Conservation (phyloP, 768 basidiomycete species). For the Naganishia onofrii region DNA sequence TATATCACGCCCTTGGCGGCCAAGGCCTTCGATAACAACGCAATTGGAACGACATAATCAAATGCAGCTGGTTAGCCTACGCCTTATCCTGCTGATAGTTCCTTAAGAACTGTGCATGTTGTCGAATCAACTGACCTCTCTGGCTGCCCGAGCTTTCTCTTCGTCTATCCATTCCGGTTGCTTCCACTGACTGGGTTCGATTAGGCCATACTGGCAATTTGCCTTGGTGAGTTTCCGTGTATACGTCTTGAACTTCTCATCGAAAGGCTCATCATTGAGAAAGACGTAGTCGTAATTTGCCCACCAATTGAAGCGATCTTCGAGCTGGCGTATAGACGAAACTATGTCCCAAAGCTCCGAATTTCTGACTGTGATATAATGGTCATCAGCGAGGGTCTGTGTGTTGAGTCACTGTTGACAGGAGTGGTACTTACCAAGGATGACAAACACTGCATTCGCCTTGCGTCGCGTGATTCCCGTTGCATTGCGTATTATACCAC, state of each 20-base stretch:
- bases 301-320: conserved; percentile 79
- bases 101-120: neutral
- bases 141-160: conserved; percentile 59
- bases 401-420: no score
- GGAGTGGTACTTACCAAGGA: conserved; percentile 58
- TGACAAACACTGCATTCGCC: conserved; percentile 79
- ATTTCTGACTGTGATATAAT: conserved; percentile 37
- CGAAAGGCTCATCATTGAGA: conserved; percentile 74
- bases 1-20: neutral
- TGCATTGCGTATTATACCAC: conserved; percentile 21
- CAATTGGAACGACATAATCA: neutral
- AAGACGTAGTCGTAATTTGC: conserved; percentile 78
- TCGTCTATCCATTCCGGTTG: conserved; percentile 81
- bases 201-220: conserved; percentile 63
- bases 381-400: neutral
- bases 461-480: conserved; percentile 51
- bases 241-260: conserved; percentile 66
- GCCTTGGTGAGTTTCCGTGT: conserved; percentile 62
- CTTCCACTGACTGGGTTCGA: conserved; percentile 65
- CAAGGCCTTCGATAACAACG: neutral
- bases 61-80: neutral
- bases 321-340: conserved; percentile 70
- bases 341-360: conserved; percentile 57
- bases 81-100: no score
- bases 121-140: conserved; percentile 50